A percentile compares a stretch with the other conserved stretches of the same genome.
phyloP scores from a whole-genome alignment of 1,284 basidiomycete species.

The Cutaneotrichosporon spelunceum region DNA sequence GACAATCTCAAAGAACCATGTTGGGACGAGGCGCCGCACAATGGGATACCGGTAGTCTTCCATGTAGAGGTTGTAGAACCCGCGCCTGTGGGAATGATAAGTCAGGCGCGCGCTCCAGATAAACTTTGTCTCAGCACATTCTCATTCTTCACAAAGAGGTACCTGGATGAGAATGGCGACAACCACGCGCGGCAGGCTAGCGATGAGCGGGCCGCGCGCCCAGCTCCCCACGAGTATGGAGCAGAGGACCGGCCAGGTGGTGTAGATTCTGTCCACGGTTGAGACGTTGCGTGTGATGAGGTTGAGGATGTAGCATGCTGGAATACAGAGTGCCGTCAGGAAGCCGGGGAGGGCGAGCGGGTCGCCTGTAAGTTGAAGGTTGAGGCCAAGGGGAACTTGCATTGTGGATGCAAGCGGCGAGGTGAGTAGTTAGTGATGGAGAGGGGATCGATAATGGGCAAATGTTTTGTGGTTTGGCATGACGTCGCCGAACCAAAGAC shows the following conservation, averaged over 20 bases:
- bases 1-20: conserved; percentile 67
- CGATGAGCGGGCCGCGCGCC: conserved; percentile 58
- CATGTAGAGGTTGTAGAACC: conserved; percentile 63
- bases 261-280: conserved; percentile 67
- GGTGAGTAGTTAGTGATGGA: background rate
- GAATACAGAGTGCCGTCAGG: conserved; percentile 30
- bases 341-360: conserved; percentile 38
- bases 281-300: conserved; percentile 71
- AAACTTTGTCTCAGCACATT: conserved; percentile 52
- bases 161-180: conserved; percentile 65
- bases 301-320: conserved; percentile 39
- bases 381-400: conserved; percentile 24
- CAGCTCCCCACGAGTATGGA: conserved; percentile 64
- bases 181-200: conserved; percentile 60
- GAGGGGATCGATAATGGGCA: background rate
- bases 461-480: no score
- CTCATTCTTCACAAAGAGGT: background rate
- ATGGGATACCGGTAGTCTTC: conserved; percentile 91
- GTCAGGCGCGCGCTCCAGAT: conserved; percentile 68
- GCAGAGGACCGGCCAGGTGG: conserved; percentile 74
- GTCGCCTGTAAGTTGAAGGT: conserved; percentile 29
- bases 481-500: conserved; percentile 3
- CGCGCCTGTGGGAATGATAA: conserved; percentile 81
- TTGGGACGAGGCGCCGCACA: conserved; percentile 64
- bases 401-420: conserved; percentile 6